These are phyloP conservation scores for Blastobotrys robertii DNA, from an alignment of 805 yeast genomes.

Conservation along the genomic window DNA sequence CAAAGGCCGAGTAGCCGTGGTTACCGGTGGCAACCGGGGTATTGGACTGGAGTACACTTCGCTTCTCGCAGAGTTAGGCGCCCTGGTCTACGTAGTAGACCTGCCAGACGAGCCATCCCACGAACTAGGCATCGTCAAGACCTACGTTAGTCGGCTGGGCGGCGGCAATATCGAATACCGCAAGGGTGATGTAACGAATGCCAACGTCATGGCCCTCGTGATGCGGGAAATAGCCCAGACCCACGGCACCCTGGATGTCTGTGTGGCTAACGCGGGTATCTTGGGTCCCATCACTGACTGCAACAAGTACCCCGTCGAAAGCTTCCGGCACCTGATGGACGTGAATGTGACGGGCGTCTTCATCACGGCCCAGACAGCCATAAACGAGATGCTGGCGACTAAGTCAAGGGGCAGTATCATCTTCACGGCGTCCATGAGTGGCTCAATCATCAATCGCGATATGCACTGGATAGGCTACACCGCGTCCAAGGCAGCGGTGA, in stretches of 20 bases:
- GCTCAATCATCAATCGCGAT: conserved; percentile 58
- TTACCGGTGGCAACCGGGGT: conserved; percentile 38
- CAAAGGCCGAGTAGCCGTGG: conserved; percentile 33
- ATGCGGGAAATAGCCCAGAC: conserved; percentile 36
- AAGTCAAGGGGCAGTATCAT: conserved; percentile 60
- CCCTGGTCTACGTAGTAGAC: conserved; percentile 31
- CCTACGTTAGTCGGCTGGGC: conserved; percentile 17
- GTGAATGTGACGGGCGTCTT: conserved; percentile 66
- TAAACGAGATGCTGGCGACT: conserved; percentile 46
- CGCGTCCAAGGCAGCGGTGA: conserved; percentile 31
- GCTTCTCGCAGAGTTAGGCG: conserved; percentile 36
- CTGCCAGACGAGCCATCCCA: conserved; percentile 18
- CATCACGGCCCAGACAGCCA: conserved; percentile 59
- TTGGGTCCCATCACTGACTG: conserved; percentile 36
- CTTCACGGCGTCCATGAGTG: conserved; percentile 73
- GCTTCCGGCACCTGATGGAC: conserved; percentile 56
- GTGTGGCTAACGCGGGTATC: conserved; percentile 70
- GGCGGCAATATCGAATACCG: conserved; percentile 30
- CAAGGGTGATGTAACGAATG: conserved; percentile 44
- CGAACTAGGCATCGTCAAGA: conserved; percentile 18
- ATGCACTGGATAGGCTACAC: conserved; percentile 28
- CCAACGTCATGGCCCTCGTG: conserved; percentile 28
- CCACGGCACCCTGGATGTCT: conserved; percentile 51
- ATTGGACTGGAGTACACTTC: conserved; percentile 36
- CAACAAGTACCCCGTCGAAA: conserved; percentile 42